These are phyloP conservation scores for Sporothrix protearum DNA, from an alignment of 2,329 filamentous ascomycete species.

Conservation along the genomic window DNA sequence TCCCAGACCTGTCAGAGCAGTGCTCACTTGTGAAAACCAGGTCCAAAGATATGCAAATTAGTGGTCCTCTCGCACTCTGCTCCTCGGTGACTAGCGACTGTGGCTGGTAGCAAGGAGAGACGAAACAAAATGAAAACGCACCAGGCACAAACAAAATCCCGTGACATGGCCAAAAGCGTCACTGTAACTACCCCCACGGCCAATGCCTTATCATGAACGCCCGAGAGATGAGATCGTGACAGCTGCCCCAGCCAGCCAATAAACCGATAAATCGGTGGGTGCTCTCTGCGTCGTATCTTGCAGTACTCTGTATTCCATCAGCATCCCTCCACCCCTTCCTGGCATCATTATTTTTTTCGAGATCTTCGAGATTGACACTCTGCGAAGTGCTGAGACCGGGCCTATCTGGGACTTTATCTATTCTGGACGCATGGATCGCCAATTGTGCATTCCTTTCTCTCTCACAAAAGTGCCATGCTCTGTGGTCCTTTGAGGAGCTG, in stretches of 20 bases:
- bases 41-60: slow-evolving; percentile 9
- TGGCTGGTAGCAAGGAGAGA: not conserved
- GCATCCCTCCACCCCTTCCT: not conserved
- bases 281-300: no score
- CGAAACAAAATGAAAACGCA: not conserved
- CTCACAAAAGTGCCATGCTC: not conserved
- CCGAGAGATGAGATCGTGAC: not conserved
- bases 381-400: not conserved
- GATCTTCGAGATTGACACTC: not conserved
- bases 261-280: not conserved
- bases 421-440: not conserved
- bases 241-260: not conserved
- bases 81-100: no score
- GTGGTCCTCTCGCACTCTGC: not conserved
- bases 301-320: not conserved
- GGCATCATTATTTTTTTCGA: no score
- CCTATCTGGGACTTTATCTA: not conserved
- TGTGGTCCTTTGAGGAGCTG: not conserved
- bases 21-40: not conserved
- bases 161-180: no score
- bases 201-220: not conserved
- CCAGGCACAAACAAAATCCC: not conserved
- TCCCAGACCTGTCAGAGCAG: not conserved
- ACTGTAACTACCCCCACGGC: no score
- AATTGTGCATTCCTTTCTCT: not conserved